Evolutionary conservation across 2,329 filamentous ascomycete genomes (phyloP).

Genomic region (Fusarium irregulare): DNA sequence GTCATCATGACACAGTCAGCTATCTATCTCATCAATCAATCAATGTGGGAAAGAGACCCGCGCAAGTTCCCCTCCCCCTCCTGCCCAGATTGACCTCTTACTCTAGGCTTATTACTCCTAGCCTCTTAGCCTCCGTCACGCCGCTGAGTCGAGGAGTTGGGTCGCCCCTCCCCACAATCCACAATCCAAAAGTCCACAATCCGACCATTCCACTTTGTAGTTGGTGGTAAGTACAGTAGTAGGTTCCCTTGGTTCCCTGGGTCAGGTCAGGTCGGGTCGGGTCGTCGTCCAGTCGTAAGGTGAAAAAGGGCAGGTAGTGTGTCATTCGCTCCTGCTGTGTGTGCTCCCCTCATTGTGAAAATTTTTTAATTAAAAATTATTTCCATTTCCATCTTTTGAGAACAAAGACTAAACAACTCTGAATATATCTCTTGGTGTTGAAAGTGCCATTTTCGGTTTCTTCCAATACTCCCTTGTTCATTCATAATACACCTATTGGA

Average conservation of each 20-base stretch:
- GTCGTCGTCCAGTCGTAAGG: slow-evolving; percentile 29
- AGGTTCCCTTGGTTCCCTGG: slow-evolving; percentile 15
- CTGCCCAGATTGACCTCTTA: neutral
- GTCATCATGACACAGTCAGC: neutral
- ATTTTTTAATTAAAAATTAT: slow-evolving; percentile 40
- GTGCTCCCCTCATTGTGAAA: slow-evolving; percentile 46
- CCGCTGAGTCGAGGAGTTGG: slow-evolving; percentile 9
- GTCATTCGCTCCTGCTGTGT: slow-evolving; percentile 37
- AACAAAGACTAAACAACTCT: slow-evolving; percentile 33
- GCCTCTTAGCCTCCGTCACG: neutral
- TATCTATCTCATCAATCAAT: neutral
- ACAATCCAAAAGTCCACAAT: slow-evolving; percentile 25
- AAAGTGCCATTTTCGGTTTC: slow-evolving; percentile 17
- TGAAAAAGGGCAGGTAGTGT: slow-evolving; percentile 25
- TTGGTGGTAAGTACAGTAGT: slow-evolving; percentile 24
- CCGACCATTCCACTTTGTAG: slow-evolving; percentile 31
- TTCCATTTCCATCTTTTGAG: slow-evolving; percentile 30
- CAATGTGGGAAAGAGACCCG: neutral
- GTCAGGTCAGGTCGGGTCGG: slow-evolving; percentile 1
- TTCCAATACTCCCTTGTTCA: slow-evolving; percentile 14
- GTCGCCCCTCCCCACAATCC: slow-evolving; percentile 37
- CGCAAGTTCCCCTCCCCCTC: slow-evolving; percentile 18
- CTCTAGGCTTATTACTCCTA: neutral
- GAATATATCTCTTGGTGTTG: slow-evolving; percentile 29
- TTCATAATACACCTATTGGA: slow-evolving; percentile 34